These are phyloP conservation scores for Aspergillus pseudoterreus DNA, from an alignment of 2,329 filamentous ascomycete species.

Conservation along the genomic window DNA sequence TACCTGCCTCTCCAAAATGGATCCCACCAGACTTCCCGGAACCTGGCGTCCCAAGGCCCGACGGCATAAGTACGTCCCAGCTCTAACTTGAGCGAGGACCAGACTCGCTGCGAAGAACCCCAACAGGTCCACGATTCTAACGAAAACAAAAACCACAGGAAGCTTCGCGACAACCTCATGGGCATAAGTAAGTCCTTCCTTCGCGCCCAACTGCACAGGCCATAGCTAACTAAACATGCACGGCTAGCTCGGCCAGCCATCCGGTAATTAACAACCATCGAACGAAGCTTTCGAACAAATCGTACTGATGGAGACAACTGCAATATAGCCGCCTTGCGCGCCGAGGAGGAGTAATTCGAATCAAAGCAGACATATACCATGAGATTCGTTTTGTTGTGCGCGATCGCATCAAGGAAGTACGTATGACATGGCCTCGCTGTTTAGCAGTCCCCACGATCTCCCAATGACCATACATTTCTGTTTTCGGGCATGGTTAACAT, in stretches of 20 bases:
- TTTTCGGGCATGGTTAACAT: background rate
- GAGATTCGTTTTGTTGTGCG: slow-evolving; percentile 21
- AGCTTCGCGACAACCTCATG: slow-evolving; percentile 22
- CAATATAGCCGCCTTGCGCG: slow-evolving; percentile 31
- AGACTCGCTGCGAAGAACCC: too few relatives aligned
- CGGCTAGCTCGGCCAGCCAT: slow-evolving; percentile 25
- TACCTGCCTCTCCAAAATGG: background rate
- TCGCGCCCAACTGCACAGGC: background rate
- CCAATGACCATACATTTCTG: too few relatives aligned
- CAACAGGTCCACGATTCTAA: too few relatives aligned
- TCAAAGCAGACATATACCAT: slow-evolving; percentile 27
- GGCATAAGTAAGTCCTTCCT: slow-evolving; percentile 25
- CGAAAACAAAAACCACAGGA: slow-evolving; percentile 4
- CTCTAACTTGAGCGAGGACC: too few relatives aligned
- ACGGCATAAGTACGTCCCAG: too few relatives aligned
- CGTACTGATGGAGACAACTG: background rate
- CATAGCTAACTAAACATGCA: background rate
- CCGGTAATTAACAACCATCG: slow-evolving; percentile 17
- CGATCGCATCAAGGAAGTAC: slow-evolving; percentile 19
- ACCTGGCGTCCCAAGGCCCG: background rate
- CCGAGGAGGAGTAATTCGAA: slow-evolving; percentile 30
- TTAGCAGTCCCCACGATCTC: too few relatives aligned
- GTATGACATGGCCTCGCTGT: slow-evolving; percentile 1
- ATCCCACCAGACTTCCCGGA: background rate
- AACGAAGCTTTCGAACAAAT: background rate